phyloP scores from a whole-genome alignment of 2,329 filamentous ascomycete genomes.

The Capronia coronata region DNA sequence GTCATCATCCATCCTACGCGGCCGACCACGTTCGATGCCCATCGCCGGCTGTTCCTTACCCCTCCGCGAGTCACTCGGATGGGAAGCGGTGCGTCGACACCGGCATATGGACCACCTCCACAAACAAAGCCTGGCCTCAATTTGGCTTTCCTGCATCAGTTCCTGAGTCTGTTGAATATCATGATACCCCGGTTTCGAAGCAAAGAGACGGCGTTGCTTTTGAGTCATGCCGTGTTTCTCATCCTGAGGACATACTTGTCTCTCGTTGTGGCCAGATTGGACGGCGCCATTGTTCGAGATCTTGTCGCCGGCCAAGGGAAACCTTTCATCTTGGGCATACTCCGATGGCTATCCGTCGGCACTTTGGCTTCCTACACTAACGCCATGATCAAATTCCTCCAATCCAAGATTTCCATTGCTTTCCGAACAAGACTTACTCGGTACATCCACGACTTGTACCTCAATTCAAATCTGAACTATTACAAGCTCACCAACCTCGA shows the following conservation, averaged over 20 bases:
- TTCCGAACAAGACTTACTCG: constrained; percentile 90
- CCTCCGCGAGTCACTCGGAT: constrained; percentile 77
- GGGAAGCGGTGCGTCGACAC: constrained; percentile 54
- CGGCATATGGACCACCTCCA: constrained; percentile 65
- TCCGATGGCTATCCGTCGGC: constrained; percentile 93
- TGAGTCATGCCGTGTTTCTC: constrained; percentile 84
- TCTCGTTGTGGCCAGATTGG: constrained; percentile 81
- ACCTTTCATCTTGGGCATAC: constrained; percentile 77
- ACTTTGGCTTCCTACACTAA: constrained; percentile 95
- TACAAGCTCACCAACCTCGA: constrained; percentile 93
- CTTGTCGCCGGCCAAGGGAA: constrained; percentile 91
- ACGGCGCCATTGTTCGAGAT: constrained; percentile 93
- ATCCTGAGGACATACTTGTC: constrained; percentile 91
- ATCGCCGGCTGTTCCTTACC: constrained; percentile 85
- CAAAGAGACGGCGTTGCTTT: constrained; percentile 84
- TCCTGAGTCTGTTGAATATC: constrained; percentile 90
- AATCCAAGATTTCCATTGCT: constrained; percentile 96
- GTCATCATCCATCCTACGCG: constrained; percentile 89
- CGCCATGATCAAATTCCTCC: constrained; percentile 97
- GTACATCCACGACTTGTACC: constrained; percentile 94
- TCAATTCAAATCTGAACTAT: constrained; percentile 91
- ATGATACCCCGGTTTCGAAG: constrained; percentile 95
- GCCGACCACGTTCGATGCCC: constrained; percentile 89
- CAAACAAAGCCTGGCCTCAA: constrained; percentile 93
- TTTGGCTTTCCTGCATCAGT: constrained; percentile 92